Evolutionary conservation across 371 early-diverging fungal species (phyloP), one percentile per base, ranked within the genome.

Genomic region (Mucor velutinosus): DNA sequence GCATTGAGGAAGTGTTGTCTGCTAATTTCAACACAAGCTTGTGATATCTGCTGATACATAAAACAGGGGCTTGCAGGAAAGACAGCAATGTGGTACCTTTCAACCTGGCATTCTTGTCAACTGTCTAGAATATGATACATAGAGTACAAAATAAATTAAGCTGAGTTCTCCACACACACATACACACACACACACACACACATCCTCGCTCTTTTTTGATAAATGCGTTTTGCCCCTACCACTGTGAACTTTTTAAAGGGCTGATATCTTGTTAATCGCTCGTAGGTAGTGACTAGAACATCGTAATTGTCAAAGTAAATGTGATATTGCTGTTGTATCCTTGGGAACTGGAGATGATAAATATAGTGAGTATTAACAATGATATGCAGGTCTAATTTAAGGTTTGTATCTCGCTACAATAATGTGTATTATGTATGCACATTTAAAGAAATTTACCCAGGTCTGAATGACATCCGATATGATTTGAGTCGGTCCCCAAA

Each of bases 401-500:
- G n/a, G 19, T 45, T 45, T 45, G 45, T 45, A 45, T 45, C 45
- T 45, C 45, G n/a, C 45, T 19, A 45, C 19, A 19, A 45, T n/a
- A n/a, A 45, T 45, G 45, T 45, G 19, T 45, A 45, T 37, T 37
- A 37, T 37, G 37, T 37, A 32, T 33, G 57, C 14, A 37, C 23
- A 33, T 33, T 58, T 58, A 32, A 19, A 23, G 11, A 35, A 23
- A 37, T 55, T 71, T 72, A 75, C 77, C 76, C 75, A 76, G 60
- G 74, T 66, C 63, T 74, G 76, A 57, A 83, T 71, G 61, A 83
- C 65, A 60, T 83, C 84, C 58, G 79, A 79, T 43, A 81, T 77
- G 51, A 83, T 81, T 65, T 83, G 84, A n/a, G 81, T 81, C 27
- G 84, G 84, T n/a, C 84, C 84, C 80, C 79, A 83, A 63, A 81